These are phyloP conservation scores for Malus hybrid DNA, from an alignment of 331 rosid genomes.

Conservation along the genomic window DNA sequence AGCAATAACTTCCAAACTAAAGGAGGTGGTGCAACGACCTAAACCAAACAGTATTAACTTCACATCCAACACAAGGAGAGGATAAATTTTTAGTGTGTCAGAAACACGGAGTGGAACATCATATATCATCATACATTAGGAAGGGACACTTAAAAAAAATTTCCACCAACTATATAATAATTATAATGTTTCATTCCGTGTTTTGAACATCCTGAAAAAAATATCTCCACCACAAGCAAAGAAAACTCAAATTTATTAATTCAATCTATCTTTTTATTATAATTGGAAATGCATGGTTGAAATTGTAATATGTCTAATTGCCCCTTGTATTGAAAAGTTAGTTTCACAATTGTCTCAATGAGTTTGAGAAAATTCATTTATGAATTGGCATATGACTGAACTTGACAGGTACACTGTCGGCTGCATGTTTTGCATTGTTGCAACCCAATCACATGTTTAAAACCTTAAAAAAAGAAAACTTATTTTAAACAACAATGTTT, in stretches of 20 bases:
- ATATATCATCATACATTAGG: accelerated
- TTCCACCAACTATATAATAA: too few relatives aligned
- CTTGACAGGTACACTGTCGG: neutral
- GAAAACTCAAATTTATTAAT: neutral
- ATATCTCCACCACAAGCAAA: neutral
- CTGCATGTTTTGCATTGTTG: neutral
- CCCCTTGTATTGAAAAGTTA: neutral
- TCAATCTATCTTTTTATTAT: neutral
- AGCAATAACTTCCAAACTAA: too few relatives aligned
- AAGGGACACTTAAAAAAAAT: too few relatives aligned
- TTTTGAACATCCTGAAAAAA: too few relatives aligned
- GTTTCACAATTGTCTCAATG: neutral
- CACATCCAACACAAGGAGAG: neutral
- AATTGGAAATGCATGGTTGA: neutral
- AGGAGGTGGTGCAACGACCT: too few relatives aligned
- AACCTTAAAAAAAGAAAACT: too few relatives aligned
- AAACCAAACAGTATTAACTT: neutral
- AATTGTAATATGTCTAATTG: neutral
- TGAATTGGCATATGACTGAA: neutral
- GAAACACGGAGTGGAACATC: accelerated
- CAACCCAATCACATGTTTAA: constrained; percentile 13
- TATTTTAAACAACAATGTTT: neutral
- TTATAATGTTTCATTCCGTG: too few relatives aligned
- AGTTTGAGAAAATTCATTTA: neutral
- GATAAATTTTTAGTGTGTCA: too few relatives aligned